These are phyloP conservation scores for Aspergillus tanneri DNA, from an alignment of 2,329 filamentous ascomycete genomes.

Conservation along the genomic window DNA sequence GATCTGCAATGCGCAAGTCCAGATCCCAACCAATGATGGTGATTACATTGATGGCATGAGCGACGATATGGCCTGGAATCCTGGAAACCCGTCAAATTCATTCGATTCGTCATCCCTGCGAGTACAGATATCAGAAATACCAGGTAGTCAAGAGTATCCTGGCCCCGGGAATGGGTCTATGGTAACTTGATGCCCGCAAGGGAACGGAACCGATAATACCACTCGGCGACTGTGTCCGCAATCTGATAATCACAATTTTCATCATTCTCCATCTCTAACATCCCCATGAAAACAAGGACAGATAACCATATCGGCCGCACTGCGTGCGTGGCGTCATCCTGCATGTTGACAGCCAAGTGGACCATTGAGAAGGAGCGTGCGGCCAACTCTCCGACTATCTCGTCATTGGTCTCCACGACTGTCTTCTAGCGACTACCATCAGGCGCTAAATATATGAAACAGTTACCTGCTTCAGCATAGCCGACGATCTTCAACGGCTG, in stretches of 20 bases:
- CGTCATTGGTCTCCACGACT: slow-evolving; percentile 11
- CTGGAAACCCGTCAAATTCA: slow-evolving; percentile 1
- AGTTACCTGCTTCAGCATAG: not conserved
- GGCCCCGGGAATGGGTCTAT: too few species aligned
- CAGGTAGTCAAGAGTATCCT: too few species aligned
- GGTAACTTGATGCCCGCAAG: too few species aligned
- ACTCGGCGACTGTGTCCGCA: not conserved
- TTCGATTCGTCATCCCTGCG: not conserved
- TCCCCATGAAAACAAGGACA: not conserved
- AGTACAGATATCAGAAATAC: too few species aligned
- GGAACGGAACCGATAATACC: too few species aligned
- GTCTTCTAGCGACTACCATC: slow-evolving; percentile 5
- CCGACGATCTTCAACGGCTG: slow-evolving; percentile 4
- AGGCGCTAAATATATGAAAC: slow-evolving; percentile 11
- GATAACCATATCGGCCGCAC: not conserved
- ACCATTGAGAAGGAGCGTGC: slow-evolving; percentile 2
- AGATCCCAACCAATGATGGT: not conserved
- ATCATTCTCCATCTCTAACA: not conserved
- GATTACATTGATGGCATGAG: slow-evolving; percentile 4
- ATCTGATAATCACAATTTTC: not conserved
- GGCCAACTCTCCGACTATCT: slow-evolving; percentile 9
- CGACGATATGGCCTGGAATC: not conserved
- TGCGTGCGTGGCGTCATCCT: slow-evolving; percentile 25
- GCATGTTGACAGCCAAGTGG: slow-evolving; percentile 5
- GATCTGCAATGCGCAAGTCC: not conserved